These are phyloP conservation scores for Exophiala viscosa DNA, from an alignment of 2,329 filamentous ascomycete species.

Conservation along the genomic window DNA sequence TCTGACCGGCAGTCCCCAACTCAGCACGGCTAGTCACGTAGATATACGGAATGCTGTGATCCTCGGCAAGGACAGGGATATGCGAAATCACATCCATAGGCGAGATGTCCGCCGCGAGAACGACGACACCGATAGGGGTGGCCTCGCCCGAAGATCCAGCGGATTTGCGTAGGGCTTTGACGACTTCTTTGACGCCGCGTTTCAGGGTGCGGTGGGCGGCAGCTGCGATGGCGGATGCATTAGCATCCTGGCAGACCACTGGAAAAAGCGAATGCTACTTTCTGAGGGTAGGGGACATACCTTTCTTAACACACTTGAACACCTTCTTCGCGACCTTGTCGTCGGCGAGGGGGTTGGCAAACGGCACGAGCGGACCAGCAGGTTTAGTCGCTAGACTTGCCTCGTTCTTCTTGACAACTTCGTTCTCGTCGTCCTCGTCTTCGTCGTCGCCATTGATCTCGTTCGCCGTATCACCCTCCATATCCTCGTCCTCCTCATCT, in stretches of 20 bases:
- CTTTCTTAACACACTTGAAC: constrained; percentile 51
- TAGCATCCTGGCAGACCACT: neutral
- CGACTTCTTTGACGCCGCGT: constrained; percentile 97
- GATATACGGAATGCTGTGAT: constrained; percentile 95
- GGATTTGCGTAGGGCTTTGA: constrained; percentile 96
- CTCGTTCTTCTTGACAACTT: constrained; percentile 22
- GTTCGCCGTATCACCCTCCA: constrained; percentile 14
- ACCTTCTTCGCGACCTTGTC: constrained; percentile 52
- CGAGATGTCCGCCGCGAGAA: constrained; percentile 95
- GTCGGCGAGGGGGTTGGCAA: constrained; percentile 49
- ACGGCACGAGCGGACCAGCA: constrained; percentile 47
- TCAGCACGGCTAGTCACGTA: constrained; percentile 91
- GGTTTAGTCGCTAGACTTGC: constrained; percentile 30
- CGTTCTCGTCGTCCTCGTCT: constrained; percentile 12
- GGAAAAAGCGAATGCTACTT: neutral
- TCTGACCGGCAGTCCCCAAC: constrained; percentile 86
- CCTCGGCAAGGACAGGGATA: constrained; percentile 95
- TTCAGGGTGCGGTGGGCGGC: constrained; percentile 94
- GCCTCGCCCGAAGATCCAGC: constrained; percentile 54
- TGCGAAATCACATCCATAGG: constrained; percentile 99
- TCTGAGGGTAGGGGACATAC: constrained; percentile 30
- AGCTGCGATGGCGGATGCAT: constrained; percentile 51
- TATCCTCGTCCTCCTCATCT: constrained; percentile 18
- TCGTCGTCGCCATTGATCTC: constrained; percentile 12
- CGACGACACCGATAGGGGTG: constrained; percentile 69